Evolutionary conservation across 441 rosid species (phyloP).

Genomic region (Jatropha multifida): DNA sequence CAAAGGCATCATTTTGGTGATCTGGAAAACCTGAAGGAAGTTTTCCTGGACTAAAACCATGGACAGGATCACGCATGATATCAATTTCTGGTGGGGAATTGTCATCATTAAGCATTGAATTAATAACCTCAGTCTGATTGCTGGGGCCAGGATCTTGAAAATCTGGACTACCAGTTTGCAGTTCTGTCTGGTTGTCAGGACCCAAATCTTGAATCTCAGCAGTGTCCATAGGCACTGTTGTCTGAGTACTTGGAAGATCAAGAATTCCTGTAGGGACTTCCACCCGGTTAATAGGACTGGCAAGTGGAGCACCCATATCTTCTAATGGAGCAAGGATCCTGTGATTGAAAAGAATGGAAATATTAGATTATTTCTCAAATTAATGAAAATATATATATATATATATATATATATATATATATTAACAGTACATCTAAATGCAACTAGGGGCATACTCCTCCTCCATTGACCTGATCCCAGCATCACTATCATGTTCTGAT

Average conservation of each 20-base stretch:
- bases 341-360: conserved; percentile 18
- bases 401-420: not conserved
- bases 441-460: conserved; percentile 42
- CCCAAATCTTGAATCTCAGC: conserved; percentile 9
- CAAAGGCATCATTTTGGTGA: conserved; percentile 24
- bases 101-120: conserved; percentile 17
- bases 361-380: conserved; percentile 11
- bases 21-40: conserved; percentile 29
- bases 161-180: conserved; percentile 4
- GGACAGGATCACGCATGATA: conserved; percentile 39
- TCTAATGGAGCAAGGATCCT: conserved; percentile 32
- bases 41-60: conserved; percentile 29
- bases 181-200: conserved; percentile 23
- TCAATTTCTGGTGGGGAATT: conserved; percentile 53
- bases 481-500: conserved; percentile 27
- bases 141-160: conserved; percentile 22
- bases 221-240: conserved; percentile 12
- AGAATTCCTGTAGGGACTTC: conserved; percentile 21
- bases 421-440: not conserved
- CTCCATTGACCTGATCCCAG: conserved; percentile 35
- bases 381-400: not conserved
- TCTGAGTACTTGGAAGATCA: conserved; percentile 16
- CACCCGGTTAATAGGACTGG: not conserved
- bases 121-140: conserved; percentile 20
- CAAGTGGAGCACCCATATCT: conserved; percentile 17